Base-by-base conservation (phyloP, 768 basidiomycete species). In the Hydnomerulius pinastri region DNA sequence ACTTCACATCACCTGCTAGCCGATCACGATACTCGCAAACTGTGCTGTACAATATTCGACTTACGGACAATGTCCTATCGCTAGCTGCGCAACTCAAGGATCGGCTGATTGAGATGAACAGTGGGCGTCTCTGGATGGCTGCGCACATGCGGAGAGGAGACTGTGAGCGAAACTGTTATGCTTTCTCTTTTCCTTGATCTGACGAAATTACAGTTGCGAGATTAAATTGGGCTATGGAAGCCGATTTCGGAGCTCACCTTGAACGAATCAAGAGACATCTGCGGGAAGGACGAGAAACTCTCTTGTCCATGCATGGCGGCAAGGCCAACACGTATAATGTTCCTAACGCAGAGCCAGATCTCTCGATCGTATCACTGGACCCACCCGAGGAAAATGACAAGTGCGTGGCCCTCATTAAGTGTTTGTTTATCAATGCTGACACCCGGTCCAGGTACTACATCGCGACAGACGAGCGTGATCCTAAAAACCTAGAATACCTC, bases 101-200 rank as follows among this genome's bases (percentile, higher is more conserved):
- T 4, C 72, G 71, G n/a, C 71, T 76, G 69, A 49, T 46, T 2
- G 45, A 57, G 12, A 7, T 57, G 17, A 64, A 43, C 12, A 56
- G 38, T 1, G 73, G 72, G 10, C 65, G 73, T 8, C 53, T 68
- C 15, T 75, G 74, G 75, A 72, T 76, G 71, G 70, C 70, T 39
- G 72, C 69, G 8, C 74, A 75, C 27, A 75, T 76, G 75, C 73
- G 74, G 28, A 63, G 74, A 42, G 75, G 75, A 1, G 74, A 75
- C 41, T 75, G 73, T 75, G 43, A 60, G 73, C 36, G n/a, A n/a
- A n/a, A n/a, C n/a, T n/a, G n/a, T n/a, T n/a, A n/a, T n/a, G n/a
- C n/a, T n/a, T n/a, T n/a, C n/a, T n/a, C n/a, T n/a, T n/a, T n/a
- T n/a, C n/a, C n/a, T n/a, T n/a, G n/a, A n/a, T n/a, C n/a, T n/a